A percentile compares a stretch with the other conserved stretches of the same genome.
These are phyloP conservation scores for Blastosporella zonata DNA, from an alignment of 1,284 basidiomycete genomes.

Conservation along the genomic window DNA sequence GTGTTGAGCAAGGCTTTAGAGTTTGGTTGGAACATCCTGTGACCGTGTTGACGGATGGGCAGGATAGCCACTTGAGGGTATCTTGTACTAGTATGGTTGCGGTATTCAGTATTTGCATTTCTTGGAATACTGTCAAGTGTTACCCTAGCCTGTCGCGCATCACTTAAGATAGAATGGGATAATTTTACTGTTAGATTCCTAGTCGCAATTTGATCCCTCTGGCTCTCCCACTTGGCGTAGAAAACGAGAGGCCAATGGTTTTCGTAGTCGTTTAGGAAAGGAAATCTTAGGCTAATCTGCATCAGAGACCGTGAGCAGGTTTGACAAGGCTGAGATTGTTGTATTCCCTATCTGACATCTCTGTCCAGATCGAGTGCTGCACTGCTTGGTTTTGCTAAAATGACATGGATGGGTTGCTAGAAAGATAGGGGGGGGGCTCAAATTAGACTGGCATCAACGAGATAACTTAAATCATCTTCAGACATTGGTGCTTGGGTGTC, in stretches of 20 bases:
- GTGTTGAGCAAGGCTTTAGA: conserved; percentile 19
- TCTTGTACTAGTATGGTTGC: neutral
- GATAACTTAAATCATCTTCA: neutral
- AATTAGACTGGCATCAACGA: no score
- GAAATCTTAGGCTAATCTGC: conserved; percentile 3
- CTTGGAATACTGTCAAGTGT: no score
- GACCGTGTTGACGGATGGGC: conserved; percentile 17
- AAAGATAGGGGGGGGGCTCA: no score
- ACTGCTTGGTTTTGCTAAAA: no score
- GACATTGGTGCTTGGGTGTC: neutral
- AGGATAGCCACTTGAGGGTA: conserved; percentile 17
- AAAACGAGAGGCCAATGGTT: conserved; percentile 20
- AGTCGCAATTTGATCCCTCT: neutral
- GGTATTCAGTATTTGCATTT: neutral
- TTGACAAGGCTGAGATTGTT: no score
- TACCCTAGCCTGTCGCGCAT: no score
- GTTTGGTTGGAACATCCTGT: conserved; percentile 9
- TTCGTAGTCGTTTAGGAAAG: conserved; percentile 15
- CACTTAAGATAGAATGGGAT: no score
- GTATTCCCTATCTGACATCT: no score
- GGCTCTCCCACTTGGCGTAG: conserved; percentile 14
- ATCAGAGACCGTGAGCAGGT: no score
- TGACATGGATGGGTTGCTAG: no score
- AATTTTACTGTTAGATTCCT: neutral
- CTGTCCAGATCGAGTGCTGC: no score